Percentiles rank a stretch among this genome's conserved stretches.
Evolutionary conservation across 2,329 filamentous ascomycete species (phyloP).

Genomic region (Cladophialophora bantiana): DNA sequence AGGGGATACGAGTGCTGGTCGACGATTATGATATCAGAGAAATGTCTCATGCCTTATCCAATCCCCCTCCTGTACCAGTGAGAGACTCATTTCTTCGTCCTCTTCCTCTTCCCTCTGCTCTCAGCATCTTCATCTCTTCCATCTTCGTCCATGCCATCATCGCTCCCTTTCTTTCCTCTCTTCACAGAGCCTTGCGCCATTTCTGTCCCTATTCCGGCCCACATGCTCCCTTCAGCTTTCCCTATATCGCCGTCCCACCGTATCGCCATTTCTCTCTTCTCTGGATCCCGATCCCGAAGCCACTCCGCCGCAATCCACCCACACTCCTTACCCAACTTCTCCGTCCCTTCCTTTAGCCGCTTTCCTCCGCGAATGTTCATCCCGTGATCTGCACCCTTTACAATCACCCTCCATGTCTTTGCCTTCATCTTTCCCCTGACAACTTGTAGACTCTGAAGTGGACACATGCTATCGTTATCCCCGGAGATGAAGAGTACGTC

Average conservation of each 20-base stretch:
- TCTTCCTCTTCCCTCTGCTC: not conserved
- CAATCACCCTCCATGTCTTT: conserved; percentile 31
- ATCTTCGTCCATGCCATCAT: not conserved
- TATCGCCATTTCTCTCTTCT: conserved; percentile 19
- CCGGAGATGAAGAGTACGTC: conserved; percentile 39
- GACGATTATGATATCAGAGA: too few relatives aligned
- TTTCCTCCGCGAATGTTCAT: conserved; percentile 37
- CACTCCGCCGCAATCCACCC: conserved; percentile 28
- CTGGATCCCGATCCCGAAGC: conserved; percentile 20
- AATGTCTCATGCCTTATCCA: too few relatives aligned
- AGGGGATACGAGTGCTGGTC: too few relatives aligned
- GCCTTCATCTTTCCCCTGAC: conserved; percentile 39
- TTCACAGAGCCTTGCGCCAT: not conserved
- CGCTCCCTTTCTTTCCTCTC: not conserved
- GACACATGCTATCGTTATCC: conserved; percentile 37
- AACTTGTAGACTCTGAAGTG: conserved; percentile 23
- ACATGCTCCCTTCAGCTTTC: not conserved
- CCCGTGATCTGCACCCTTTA: conserved; percentile 39
- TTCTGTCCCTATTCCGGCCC: not conserved
- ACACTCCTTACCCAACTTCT: conserved; percentile 23
- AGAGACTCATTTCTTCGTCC: conserved; percentile 2
- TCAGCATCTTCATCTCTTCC: not conserved
- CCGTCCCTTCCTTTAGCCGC: conserved; percentile 28
- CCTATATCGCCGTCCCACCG: conserved; percentile 23
- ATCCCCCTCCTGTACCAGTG: too few relatives aligned